Evolutionary conservation across 139 green algal genomes (phyloP).

Genomic region (Tetraselmis chui): DNA sequence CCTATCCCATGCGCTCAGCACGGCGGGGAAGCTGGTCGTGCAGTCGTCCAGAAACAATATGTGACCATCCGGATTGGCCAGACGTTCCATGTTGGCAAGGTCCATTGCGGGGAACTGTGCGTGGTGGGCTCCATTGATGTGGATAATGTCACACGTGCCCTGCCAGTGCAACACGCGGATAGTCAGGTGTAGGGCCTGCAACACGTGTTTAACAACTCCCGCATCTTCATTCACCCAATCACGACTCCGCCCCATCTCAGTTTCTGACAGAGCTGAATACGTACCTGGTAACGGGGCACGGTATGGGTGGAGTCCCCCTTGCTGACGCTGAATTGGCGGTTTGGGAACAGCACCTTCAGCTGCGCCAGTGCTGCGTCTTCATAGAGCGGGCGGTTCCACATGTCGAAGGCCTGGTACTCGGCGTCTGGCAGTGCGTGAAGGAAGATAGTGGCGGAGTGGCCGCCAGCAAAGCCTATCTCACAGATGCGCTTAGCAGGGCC

Average conservation of each 20-base stretch:
- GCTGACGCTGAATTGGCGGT: not conserved
- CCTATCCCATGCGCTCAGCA: not conserved
- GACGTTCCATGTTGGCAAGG: not conserved
- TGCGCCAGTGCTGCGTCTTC: not conserved
- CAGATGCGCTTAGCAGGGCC: not conserved
- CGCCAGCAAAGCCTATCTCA: not conserved
- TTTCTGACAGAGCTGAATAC: not conserved
- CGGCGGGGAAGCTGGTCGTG: not conserved
- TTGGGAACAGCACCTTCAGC: not conserved
- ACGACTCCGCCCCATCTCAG: no score
- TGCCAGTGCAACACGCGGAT: not conserved
- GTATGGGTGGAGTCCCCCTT: not conserved
- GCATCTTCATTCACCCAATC: no score
- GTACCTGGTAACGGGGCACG: not conserved
- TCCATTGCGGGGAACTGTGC: not conserved
- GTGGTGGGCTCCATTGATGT: not conserved
- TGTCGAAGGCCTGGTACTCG: not conserved
- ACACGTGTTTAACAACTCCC: no score
- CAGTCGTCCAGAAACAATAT: not conserved
- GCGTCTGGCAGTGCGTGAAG: not conserved
- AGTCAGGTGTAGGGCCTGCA: not conserved
- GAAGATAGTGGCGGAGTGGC: not conserved
- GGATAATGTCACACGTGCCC: not conserved
- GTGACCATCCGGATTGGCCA: not conserved
- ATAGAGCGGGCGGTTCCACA: not conserved